Percentiles rank a stretch among this genome's conserved stretches.
Conservation (phyloP, 2,329 filamentous ascomycete genomes). For the Fusarium siculi region DNA sequence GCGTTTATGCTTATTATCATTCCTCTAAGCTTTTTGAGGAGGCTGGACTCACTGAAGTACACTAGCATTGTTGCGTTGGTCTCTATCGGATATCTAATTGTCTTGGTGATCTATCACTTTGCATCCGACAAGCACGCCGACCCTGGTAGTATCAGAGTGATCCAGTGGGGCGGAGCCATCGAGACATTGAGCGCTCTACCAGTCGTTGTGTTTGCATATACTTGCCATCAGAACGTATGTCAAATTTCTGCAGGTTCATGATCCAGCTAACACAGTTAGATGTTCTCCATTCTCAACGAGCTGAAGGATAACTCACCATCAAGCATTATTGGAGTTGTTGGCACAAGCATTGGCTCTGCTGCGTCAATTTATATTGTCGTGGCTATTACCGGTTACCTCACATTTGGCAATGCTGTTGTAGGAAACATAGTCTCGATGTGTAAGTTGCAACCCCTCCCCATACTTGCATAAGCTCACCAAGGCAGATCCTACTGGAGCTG, state of each 20-base stretch:
- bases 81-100: slow-evolving; percentile 92
- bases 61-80: slow-evolving; percentile 91
- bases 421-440: slow-evolving; percentile 97
- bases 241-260: background rate
- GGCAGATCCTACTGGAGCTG: slow-evolving; percentile 61
- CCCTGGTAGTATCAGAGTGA: slow-evolving; percentile 77
- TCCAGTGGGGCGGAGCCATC: slow-evolving; percentile 83
- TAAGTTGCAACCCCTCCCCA: slow-evolving; percentile 55
- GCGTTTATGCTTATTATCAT: slow-evolving; percentile 98
- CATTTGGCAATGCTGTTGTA: slow-evolving; percentile 87
- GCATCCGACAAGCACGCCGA: slow-evolving; percentile 79
- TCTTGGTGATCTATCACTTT: slow-evolving; percentile 94
- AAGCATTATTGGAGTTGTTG: slow-evolving; percentile 80
- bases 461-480: slow-evolving; percentile 33
- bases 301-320: slow-evolving; percentile 83
- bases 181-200: slow-evolving; percentile 86
- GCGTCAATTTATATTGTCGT: slow-evolving; percentile 89
- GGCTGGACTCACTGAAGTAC: slow-evolving; percentile 96
- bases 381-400: slow-evolving; percentile 93
- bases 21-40: slow-evolving; percentile 88
- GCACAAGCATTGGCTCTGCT: slow-evolving; percentile 87
- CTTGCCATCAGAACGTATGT: slow-evolving; percentile 93
- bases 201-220: slow-evolving; percentile 98
- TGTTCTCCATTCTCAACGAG: slow-evolving; percentile 99
- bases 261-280: slow-evolving; percentile 61